These are phyloP conservation scores for Polychaeton citri DNA, from an alignment of 2,329 filamentous ascomycete species.

Conservation along the genomic window DNA sequence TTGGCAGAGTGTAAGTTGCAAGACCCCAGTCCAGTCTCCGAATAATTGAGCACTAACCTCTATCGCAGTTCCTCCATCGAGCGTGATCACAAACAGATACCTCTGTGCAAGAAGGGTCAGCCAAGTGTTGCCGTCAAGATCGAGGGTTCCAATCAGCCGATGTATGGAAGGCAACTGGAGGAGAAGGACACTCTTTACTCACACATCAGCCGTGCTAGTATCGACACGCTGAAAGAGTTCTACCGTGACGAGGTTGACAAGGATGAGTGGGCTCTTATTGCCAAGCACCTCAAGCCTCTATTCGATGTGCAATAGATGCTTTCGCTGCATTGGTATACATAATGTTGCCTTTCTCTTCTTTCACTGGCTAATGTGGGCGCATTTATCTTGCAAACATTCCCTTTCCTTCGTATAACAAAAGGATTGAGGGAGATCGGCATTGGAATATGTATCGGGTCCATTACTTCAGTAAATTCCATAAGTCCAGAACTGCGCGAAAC, in stretches of 20 bases:
- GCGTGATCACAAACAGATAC: slow-evolving; percentile 90
- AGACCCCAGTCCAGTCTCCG: not conserved
- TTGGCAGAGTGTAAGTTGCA: slow-evolving; percentile 92
- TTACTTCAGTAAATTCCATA: too few species aligned
- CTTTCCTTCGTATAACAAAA: too few species aligned
- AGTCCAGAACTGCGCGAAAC: too few species aligned
- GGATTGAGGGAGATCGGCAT: too few species aligned
- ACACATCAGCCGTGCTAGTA: slow-evolving; percentile 71
- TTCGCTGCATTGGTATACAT: too few species aligned
- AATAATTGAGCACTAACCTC: slow-evolving; percentile 1
- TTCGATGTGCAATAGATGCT: slow-evolving; percentile 50
- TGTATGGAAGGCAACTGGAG: slow-evolving; percentile 89
- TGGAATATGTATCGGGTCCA: too few species aligned
- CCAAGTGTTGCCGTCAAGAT: slow-evolving; percentile 98
- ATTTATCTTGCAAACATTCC: too few species aligned
- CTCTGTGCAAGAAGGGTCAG: slow-evolving; percentile 85
- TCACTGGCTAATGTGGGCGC: too few species aligned
- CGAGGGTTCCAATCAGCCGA: slow-evolving; percentile 81
- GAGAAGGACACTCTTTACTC: slow-evolving; percentile 83
- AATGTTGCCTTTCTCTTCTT: too few species aligned
- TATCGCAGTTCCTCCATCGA: slow-evolving; percentile 73
- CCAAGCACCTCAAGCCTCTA: slow-evolving; percentile 75
- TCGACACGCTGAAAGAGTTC: slow-evolving; percentile 92
- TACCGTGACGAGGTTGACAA: slow-evolving; percentile 77
- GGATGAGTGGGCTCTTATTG: slow-evolving; percentile 90